Evolutionary conservation across 768 basidiomycete species (phyloP).

Genomic region (Vararia minispora): DNA sequence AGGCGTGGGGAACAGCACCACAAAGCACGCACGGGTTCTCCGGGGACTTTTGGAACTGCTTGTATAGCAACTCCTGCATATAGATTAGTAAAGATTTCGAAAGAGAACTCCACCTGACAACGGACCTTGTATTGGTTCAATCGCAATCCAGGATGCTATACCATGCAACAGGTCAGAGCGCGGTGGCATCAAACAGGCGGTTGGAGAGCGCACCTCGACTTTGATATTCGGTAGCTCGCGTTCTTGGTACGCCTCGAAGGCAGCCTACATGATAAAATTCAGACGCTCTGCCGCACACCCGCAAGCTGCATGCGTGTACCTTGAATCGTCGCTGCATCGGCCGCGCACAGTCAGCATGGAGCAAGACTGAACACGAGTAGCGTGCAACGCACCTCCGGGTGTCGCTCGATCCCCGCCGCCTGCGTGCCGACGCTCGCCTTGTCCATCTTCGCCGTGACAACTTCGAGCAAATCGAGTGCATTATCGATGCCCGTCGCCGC

Average conservation of each 20-base stretch:
- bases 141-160: constrained; percentile 78
- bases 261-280: constrained; percentile 35
- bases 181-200: constrained; percentile 4
- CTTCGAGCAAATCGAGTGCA: constrained; percentile 77
- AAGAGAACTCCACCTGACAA: constrained; percentile 3
- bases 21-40: constrained; percentile 79
- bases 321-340: constrained; percentile 72
- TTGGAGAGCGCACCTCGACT: constrained; percentile 44
- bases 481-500: constrained; percentile 85
- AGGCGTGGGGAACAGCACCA: neutral
- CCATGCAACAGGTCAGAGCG: too few relatives aligned
- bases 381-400: constrained; percentile 72
- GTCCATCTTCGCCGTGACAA: constrained; percentile 87
- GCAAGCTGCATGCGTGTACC: constrained; percentile 27
- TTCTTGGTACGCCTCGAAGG: constrained; percentile 87
- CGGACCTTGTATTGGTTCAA: constrained; percentile 79
- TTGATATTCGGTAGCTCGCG: constrained; percentile 71
- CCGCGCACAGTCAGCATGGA: constrained; percentile 9
- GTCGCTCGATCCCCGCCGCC: constrained; percentile 77
- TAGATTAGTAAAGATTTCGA: constrained; percentile 1
- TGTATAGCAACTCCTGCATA: constrained; percentile 69
- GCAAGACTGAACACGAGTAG: neutral
- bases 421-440: constrained; percentile 84
- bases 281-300: constrained; percentile 6
- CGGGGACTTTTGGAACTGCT: constrained; percentile 93